These are phyloP conservation scores for Xylariales sp. DNA, from an alignment of 2,329 filamentous ascomycete genomes.

Conservation along the genomic window DNA sequence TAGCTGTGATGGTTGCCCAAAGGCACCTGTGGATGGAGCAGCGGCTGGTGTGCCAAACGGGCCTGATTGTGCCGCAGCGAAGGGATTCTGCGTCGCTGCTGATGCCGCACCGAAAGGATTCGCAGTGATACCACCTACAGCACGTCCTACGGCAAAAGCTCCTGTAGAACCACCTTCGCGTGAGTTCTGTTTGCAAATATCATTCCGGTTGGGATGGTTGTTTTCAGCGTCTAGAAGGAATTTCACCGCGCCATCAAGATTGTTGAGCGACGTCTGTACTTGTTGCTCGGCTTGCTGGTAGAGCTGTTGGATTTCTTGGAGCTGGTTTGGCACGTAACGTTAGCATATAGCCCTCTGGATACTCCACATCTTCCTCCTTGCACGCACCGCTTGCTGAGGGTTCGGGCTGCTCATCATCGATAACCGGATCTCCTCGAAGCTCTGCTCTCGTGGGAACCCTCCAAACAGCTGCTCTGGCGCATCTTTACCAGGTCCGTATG, in stretches of 20 bases:
- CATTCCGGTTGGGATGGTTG: constrained; percentile 70
- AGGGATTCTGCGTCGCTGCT: constrained; percentile 33
- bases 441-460: constrained; percentile 73
- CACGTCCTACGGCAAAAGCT: constrained; percentile 34
- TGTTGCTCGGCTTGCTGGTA: constrained; percentile 64
- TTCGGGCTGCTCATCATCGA: constrained; percentile 53
- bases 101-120: constrained; percentile 21
- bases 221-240: constrained; percentile 64
- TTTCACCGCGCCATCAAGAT: constrained; percentile 67
- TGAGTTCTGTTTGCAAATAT: constrained; percentile 50
- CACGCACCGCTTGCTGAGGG: constrained; percentile 39
- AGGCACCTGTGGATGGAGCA: constrained; percentile 25
- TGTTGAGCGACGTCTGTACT: constrained; percentile 64
- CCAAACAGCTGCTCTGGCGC: constrained; percentile 82
- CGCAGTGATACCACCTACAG: constrained; percentile 13
- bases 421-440: constrained; percentile 80
- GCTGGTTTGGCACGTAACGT: constrained; percentile 33
- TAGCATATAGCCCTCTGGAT: not conserved
- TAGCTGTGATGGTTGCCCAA: constrained; percentile 37
- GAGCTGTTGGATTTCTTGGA: constrained; percentile 56
- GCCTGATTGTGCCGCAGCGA: constrained; percentile 26
- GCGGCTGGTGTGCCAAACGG: constrained; percentile 20
- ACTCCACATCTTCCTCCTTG: too few relatives aligned
- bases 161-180: constrained; percentile 38
- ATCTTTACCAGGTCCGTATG: constrained; percentile 74